Base-by-base conservation (phyloP, 1,284 basidiomycete genomes). In the Quambalaria eucalypti region DNA sequence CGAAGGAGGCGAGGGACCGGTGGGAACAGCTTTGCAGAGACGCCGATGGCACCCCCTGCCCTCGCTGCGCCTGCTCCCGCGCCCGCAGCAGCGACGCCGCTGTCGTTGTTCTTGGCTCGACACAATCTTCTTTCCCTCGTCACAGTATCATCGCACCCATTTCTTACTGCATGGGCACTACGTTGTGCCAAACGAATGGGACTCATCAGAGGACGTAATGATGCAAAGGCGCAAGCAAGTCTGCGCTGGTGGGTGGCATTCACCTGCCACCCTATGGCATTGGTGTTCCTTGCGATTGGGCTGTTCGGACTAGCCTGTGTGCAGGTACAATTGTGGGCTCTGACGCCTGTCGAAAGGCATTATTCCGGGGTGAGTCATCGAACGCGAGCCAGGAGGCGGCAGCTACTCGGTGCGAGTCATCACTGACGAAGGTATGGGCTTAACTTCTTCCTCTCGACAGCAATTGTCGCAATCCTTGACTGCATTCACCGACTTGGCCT, bases 281-380 rank as follows among this genome's bases (percentile, higher is more conserved):
- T 95, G 39, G 86, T 87, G 0, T 87, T 90, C 69, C 85, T 97
- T 73, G 82, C 90, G 56, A 88, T 96, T 66, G 90, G 91, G 10
- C 78, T 91, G 60, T 83, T 95, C 60, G 92, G 92, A 14, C 78
- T 97, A n/a, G 77, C 95, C 50, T 85, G 85, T n/a, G 84, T 95
- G 28, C 80, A 91, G 72, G 78, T 91, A 21, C 93, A 98, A 77
- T 80, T 96, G 19, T 69, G 84, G 33, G 88, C 69, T 5, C 39
- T 77, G 26, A 59, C 65, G 8, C 60, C 64, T 0, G 56, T 76
- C 4, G 51, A 66, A 30, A 1, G 28, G 14, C 44, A 51, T 28
- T 69, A 62, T 52, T 16, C 58, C 2, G 14, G 49, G 0, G 55
- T 56, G 50, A 52, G 50, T 52, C 10, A 16, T 2, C 28, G 12